phyloP scores from a whole-genome alignment of 2,329 filamentous ascomycete species.

The Phialophora expanda region DNA sequence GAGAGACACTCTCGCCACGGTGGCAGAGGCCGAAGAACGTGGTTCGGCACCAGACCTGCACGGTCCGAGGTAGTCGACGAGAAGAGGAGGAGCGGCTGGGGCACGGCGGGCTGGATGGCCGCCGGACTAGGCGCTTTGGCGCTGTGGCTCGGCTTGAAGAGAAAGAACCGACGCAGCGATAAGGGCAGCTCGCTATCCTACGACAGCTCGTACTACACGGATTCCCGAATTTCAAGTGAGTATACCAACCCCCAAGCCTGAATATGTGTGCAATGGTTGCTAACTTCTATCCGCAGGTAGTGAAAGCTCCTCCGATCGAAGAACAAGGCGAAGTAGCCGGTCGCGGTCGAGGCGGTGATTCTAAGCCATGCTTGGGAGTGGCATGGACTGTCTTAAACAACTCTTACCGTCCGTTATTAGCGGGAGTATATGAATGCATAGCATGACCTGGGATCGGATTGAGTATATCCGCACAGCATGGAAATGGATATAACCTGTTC shows the following conservation, averaged over 20 bases:
- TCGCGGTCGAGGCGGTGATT: slow-evolving; percentile 38
- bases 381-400: not conserved
- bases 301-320: slow-evolving; percentile 50
- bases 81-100: slow-evolving; percentile 47
- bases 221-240: slow-evolving; percentile 50
- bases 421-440: slow-evolving; percentile 6
- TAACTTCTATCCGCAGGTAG: slow-evolving; percentile 44
- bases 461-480: not conserved
- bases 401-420: slow-evolving; percentile 1
- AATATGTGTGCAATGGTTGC: not conserved
- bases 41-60: slow-evolving; percentile 51
- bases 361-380: not conserved
- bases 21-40: slow-evolving; percentile 41
- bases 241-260: slow-evolving; percentile 38
- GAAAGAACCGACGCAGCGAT: slow-evolving; percentile 45
- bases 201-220: slow-evolving; percentile 47
- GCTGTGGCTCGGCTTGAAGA: slow-evolving; percentile 53
- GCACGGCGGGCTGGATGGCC: slow-evolving; percentile 50
- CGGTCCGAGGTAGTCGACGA: slow-evolving; percentile 41
- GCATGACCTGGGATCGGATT: not conserved
- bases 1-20: slow-evolving; percentile 42
- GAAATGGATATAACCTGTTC: not conserved
- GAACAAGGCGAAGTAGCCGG: slow-evolving; percentile 43
- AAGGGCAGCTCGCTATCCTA: slow-evolving; percentile 47
- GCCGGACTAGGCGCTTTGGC: slow-evolving; percentile 52